These are phyloP conservation scores for Diutina pseudorugosa DNA, from an alignment of 1,139 yeast species.

Conservation along the genomic window DNA sequence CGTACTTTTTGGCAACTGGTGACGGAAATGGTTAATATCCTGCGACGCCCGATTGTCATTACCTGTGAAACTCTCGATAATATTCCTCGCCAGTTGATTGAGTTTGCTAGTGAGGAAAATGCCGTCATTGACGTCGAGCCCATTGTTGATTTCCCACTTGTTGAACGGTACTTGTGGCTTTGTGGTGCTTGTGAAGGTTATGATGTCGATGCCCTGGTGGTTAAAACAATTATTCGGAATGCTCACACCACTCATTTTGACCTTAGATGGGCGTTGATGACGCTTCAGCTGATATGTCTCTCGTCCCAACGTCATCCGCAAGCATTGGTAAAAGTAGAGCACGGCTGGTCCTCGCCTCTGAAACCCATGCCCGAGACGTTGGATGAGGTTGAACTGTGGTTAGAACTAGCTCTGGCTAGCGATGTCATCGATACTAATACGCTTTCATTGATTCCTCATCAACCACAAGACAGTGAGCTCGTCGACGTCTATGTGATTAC, in stretches of 20 bases:
- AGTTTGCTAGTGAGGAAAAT: constrained; percentile 30
- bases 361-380: not conserved
- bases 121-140: constrained; percentile 20
- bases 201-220: constrained; percentile 19
- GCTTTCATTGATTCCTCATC: constrained; percentile 27
- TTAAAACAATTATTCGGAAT: constrained; percentile 21
- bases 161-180: constrained; percentile 26
- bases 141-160: constrained; percentile 9
- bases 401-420: constrained; percentile 25
- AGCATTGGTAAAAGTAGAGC: not conserved
- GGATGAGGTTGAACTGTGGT: constrained; percentile 7
- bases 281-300: constrained; percentile 16
- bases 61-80: constrained; percentile 50
- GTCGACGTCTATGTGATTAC: constrained; percentile 20
- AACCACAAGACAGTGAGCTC: constrained; percentile 23
- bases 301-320: not conserved
- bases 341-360: not conserved
- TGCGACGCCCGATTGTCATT: constrained; percentile 70
- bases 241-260: constrained; percentile 19
- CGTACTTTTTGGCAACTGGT: constrained; percentile 71
- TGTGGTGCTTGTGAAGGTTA: constrained; percentile 27
- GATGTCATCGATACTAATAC: constrained; percentile 24
- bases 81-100: constrained; percentile 43
- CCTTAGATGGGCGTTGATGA: constrained; percentile 39
- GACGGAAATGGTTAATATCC: constrained; percentile 46